These are phyloP conservation scores for Selaginella tamariscina DNA, from an alignment of 75 land plant species.

Conservation along the genomic window DNA sequence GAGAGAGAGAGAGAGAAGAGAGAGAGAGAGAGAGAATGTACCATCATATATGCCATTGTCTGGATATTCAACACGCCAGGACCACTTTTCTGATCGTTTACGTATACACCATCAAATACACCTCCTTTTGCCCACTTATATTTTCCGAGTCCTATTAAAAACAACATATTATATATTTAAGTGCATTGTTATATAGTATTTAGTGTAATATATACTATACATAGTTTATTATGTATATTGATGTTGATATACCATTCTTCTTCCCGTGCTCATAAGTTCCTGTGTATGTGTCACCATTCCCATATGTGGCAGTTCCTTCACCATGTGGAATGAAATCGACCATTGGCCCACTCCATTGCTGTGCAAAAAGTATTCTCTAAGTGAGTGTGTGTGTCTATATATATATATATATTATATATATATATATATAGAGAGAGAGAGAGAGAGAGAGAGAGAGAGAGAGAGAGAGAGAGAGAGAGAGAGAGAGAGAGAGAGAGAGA, in stretches of 20 bases:
- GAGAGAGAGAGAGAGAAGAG: not conserved
- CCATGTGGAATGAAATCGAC: constrained; percentile 25
- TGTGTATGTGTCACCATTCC: constrained; percentile 30
- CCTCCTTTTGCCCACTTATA: constrained; percentile 26
- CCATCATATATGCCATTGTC: constrained; percentile 29
- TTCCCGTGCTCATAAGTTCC: constrained; percentile 23
- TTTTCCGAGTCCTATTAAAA: constrained; percentile 23
- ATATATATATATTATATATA: too few species aligned
- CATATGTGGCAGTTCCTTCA: constrained; percentile 23
- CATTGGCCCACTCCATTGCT: constrained; percentile 25
- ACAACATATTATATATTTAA: too few species aligned
- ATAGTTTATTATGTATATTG: too few species aligned
- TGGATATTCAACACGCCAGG: constrained; percentile 30
- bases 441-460: too few species aligned
- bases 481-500: too few species aligned
- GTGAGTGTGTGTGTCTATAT: too few species aligned
- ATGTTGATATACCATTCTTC: too few species aligned
- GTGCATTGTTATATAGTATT: too few species aligned
- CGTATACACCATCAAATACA: constrained; percentile 20
- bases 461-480: too few species aligned
- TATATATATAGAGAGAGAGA: too few species aligned
- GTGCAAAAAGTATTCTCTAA: not conserved
- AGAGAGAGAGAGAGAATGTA: constrained; percentile 4
- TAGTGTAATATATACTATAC: too few species aligned
- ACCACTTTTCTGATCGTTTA: constrained; percentile 20